Conservation (phyloP, 306 rosid genomes). For the Vigna trinervia region DNA sequence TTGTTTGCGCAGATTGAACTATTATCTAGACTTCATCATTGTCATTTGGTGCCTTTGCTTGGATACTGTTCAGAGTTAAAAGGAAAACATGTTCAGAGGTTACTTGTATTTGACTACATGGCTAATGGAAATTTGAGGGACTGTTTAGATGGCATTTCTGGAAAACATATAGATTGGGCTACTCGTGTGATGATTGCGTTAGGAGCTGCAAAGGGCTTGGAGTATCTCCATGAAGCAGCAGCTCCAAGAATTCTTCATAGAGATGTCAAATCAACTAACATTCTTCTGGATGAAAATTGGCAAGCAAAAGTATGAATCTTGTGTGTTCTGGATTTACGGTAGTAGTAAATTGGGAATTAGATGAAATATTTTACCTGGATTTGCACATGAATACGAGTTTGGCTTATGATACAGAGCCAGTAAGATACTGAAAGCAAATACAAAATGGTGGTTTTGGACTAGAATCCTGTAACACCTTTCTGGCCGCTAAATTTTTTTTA, state of each 20-base stretch:
- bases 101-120: conserved; percentile 86
- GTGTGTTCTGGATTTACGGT: conserved; percentile 22
- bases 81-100: conserved; percentile 83
- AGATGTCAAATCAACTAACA: conserved; percentile 97
- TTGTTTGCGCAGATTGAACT: conserved; percentile 75
- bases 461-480: not conserved
- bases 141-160: conserved; percentile 75
- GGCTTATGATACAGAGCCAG: conserved; percentile 7
- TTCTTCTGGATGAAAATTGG: conserved; percentile 92
- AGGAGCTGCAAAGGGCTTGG: conserved; percentile 98
- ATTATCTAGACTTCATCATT: conserved; percentile 89
- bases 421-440: conserved; percentile 10
- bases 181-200: conserved; percentile 83
- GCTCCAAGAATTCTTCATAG: conserved; percentile 96
- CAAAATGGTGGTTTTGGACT: not conserved
- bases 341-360: not conserved
- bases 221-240: conserved; percentile 99
- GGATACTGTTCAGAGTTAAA: conserved; percentile 89
- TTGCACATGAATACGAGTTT: conserved; percentile 2
- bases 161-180: conserved; percentile 73
- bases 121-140: conserved; percentile 90
- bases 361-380: conserved; percentile 15
- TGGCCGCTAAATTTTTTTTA: conserved; percentile 1
- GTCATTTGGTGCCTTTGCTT: conserved; percentile 92
- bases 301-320: conserved; percentile 77